Conservation (phyloP, 2,329 filamentous ascomycete species). For the Pseudomassariella vexata region DNA sequence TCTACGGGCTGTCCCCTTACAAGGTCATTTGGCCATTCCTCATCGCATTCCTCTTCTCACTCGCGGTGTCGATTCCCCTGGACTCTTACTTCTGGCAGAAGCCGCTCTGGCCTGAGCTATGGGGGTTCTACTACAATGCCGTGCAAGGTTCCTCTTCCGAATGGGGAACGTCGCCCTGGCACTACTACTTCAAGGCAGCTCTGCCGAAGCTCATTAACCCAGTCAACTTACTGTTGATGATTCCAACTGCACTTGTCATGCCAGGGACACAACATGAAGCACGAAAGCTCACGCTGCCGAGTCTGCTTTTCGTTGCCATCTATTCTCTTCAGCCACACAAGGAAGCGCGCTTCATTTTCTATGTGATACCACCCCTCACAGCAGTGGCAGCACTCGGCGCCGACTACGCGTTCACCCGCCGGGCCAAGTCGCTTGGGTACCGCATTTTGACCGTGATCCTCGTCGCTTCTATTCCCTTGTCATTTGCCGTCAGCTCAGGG, state of each 20-base stretch:
- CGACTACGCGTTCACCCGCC: slow-evolving; percentile 61
- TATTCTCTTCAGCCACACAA: slow-evolving; percentile 94
- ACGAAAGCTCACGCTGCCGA: slow-evolving; percentile 54
- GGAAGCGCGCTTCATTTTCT: slow-evolving; percentile 92
- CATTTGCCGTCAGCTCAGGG: slow-evolving; percentile 54
- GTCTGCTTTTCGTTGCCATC: slow-evolving; percentile 65
- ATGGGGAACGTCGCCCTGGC: slow-evolving; percentile 83
- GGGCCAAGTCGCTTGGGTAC: slow-evolving; percentile 55
- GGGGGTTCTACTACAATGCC: slow-evolving; percentile 87
- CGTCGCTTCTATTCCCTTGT: slow-evolving; percentile 51
- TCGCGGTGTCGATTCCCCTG: slow-evolving; percentile 64
- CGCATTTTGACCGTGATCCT: slow-evolving; percentile 48
- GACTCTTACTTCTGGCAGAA: slow-evolving; percentile 95
- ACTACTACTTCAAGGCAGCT: slow-evolving; percentile 79
- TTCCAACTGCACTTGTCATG: slow-evolving; percentile 45
- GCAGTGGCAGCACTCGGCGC: slow-evolving; percentile 70
- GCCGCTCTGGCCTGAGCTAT: slow-evolving; percentile 82
- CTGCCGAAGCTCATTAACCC: slow-evolving; percentile 84
- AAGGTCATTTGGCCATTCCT: slow-evolving; percentile 60
- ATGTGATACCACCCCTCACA: slow-evolving; percentile 75
- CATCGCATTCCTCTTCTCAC: slow-evolving; percentile 57
- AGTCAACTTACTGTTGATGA: slow-evolving; percentile 49
- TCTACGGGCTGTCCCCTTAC: slow-evolving; percentile 13
- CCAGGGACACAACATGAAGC: slow-evolving; percentile 38
- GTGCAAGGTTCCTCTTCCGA: slow-evolving; percentile 74